A percentile compares a stretch with the other conserved stretches of the same genome.
Conservation (phyloP, 768 basidiomycete genomes). For the Dictyophora rubrovolvata region DNA sequence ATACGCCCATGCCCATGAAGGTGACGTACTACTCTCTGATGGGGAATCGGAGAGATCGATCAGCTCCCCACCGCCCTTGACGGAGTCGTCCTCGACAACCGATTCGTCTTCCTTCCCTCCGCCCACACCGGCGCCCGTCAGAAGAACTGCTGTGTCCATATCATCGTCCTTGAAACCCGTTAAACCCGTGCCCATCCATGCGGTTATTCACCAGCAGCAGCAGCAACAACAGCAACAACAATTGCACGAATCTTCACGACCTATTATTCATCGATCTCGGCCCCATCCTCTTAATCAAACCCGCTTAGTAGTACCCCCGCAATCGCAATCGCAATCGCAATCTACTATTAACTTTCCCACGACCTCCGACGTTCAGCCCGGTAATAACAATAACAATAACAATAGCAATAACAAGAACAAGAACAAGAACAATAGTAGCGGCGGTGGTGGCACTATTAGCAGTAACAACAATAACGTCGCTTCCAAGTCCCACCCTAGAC, state of each 20-base stretch:
- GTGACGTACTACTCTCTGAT: neutral
- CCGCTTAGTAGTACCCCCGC: no score
- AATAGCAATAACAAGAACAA: no score
- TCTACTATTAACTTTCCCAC: neutral
- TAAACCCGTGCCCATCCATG: neutral
- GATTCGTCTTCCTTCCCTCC: neutral
- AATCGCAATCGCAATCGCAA: neutral
- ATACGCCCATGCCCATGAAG: neutral
- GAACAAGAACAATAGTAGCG: no score
- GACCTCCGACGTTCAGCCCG: neutral
- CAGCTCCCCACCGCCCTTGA: constrained; percentile 7
- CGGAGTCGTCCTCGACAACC: constrained; percentile 1
- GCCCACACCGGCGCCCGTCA: neutral
- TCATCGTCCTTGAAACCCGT: neutral
- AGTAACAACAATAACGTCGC: neutral
- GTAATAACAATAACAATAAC: neutral
- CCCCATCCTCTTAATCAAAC: neutral
- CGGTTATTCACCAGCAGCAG: neutral
- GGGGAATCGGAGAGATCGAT: neutral
- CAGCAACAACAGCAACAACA: neutral
- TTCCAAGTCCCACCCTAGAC: neutral
- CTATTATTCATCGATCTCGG: neutral
- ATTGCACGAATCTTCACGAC: neutral
- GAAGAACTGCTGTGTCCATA: neutral
- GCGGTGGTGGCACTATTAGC: neutral